phyloP scores from a whole-genome alignment of 176 grass and related monocot species.

The Juncus effusus region DNA sequence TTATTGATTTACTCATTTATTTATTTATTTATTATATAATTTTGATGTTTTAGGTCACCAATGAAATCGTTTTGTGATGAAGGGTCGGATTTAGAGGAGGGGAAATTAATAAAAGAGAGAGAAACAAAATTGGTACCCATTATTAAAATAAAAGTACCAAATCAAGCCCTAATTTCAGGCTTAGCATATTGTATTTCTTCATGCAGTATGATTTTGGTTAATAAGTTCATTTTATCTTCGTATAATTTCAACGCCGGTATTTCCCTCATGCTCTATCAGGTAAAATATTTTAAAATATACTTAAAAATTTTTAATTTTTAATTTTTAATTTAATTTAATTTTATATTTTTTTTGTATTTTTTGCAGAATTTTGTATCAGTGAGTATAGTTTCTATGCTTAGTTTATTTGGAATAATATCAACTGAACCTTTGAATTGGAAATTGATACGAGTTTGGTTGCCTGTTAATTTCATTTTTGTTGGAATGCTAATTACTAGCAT shows the following conservation, averaged over 20 bases:
- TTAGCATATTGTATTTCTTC: constrained; percentile 85
- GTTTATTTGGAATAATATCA: constrained; percentile 48
- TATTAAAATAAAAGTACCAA: constrained; percentile 39
- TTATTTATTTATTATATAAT: not conserved
- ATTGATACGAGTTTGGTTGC: constrained; percentile 85
- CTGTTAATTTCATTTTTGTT: constrained; percentile 93
- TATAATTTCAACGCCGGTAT: constrained; percentile 90
- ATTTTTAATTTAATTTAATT: constrained; percentile 15
- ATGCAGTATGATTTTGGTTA: constrained; percentile 95
- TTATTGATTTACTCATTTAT: constrained; percentile 4
- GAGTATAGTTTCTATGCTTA: constrained; percentile 60
- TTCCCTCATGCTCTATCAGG: constrained; percentile 98
- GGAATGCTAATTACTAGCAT: constrained; percentile 97
- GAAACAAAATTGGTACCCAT: constrained; percentile 36
- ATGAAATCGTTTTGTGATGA: constrained; percentile 44
- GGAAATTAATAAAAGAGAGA: constrained; percentile 63
- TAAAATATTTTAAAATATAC: constrained; percentile 14
- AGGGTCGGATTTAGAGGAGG: constrained; percentile 67
- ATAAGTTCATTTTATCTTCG: constrained; percentile 80
- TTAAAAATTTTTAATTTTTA: not conserved
- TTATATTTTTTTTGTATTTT: constrained; percentile 25
- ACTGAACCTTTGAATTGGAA: constrained; percentile 90
- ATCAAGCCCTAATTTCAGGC: constrained; percentile 82
- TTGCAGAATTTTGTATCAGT: constrained; percentile 83
- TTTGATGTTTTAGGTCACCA: constrained; percentile 48